Evolutionary conservation across 306 rosid genomes (phyloP).

Genomic region (Herpetospermum pedunculosum): DNA sequence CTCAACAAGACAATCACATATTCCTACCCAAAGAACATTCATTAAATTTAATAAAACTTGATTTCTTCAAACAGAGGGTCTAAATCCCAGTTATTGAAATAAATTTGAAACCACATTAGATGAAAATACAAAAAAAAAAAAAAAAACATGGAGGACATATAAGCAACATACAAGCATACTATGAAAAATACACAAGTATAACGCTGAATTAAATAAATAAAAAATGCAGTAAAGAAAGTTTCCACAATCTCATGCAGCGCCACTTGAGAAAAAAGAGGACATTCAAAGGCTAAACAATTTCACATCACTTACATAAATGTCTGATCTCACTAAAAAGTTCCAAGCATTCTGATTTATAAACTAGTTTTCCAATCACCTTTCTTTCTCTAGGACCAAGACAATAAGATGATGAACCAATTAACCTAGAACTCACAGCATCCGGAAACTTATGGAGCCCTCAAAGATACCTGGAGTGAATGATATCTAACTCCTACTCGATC

Average conservation of each 20-base stretch:
- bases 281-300: not conserved
- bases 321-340: not conserved
- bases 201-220: not conserved
- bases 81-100: not conserved
- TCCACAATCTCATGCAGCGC: not conserved
- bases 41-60: not conserved
- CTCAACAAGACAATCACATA: slow-evolving; percentile 80
- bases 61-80: not conserved
- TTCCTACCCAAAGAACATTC: slow-evolving; percentile 48
- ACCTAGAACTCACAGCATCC: not conserved
- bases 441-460: not conserved
- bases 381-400: not conserved
- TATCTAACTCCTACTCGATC: not conserved
- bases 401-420: not conserved
- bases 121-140: not conserved
- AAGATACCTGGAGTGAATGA: not conserved
- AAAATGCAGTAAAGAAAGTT: not conserved
- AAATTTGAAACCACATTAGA: not conserved
- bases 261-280: not conserved
- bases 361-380: not conserved
- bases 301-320: not conserved
- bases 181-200: not conserved
- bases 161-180: not conserved
- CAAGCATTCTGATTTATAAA: not conserved
- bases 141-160: not conserved